Base-by-base conservation (phyloP, 352 stramenopile genomes). In the Phytophthora sojae region DNA sequence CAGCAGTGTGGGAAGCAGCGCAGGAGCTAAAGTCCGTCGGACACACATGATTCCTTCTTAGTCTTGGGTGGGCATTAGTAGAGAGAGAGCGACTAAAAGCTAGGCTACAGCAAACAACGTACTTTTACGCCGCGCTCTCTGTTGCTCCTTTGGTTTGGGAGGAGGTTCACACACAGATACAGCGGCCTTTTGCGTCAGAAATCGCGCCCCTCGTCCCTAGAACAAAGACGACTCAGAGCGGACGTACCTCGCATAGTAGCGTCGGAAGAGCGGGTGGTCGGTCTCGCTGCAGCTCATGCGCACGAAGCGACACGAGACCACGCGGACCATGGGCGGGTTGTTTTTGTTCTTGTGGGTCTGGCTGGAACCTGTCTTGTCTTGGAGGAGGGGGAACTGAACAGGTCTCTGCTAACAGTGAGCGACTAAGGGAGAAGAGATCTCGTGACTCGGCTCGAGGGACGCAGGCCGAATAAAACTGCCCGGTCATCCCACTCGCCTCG, bases 1-100 rank as follows among this genome's bases (percentile, higher is more conserved):
- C 80, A 83, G 61, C 77, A 88, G 47, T 88, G 77, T 2, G 80
- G 77, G 63, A 87, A 87, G 58, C 80, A 87, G 2, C 76, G 67
- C 44, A 82, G 23, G 12, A 80, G 58, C 75, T 82, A 30, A 4
- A 29, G 19, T 9, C 17, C 17, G n/a, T 17, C 37, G 37, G 37
- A n/a, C 11, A 45, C 15, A 50, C 15, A 8, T 21, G 42, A 50
- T n/a, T 50, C 42, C 17, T 7, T 50, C 42, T 23, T 50, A 50
- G 42, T 49, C 11, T 1, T 1, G 2, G 4, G 2, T n/a, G 14
- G 37, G 37, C 5, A n/a, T 17, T 21, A 6, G 14, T 14, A 17
- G 42, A 9, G 0, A 15, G 15, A 3, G 14, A n/a, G 42, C 9
- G 42, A 50, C 17, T n/a, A 50, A 23, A 50, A 50, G 17, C 42